phyloP scores from a whole-genome alignment of 2,329 filamentous ascomycete species.

The Raffaelea deltoideospora region DNA sequence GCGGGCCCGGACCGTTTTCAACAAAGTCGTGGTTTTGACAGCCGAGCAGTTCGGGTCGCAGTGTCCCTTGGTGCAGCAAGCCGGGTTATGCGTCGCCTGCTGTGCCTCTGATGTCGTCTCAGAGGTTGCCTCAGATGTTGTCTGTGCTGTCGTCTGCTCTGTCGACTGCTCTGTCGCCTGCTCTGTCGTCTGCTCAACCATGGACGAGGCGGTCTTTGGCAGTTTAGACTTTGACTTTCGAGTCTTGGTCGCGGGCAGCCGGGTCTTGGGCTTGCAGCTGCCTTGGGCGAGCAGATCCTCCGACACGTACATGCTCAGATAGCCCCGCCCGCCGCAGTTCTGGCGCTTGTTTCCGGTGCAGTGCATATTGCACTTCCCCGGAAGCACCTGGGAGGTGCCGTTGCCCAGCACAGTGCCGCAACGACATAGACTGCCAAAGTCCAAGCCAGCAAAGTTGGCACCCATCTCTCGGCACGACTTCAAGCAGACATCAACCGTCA shows the following conservation, averaged over 20 bases:
- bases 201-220: too few species aligned
- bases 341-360: constrained; percentile 31
- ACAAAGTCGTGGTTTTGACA: not conserved
- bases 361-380: constrained; percentile 29
- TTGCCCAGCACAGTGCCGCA: constrained; percentile 39
- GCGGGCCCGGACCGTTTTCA: constrained; percentile 6
- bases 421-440: constrained; percentile 31
- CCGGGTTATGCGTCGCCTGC: too few species aligned
- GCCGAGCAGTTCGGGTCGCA: not conserved
- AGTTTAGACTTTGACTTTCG: too few species aligned
- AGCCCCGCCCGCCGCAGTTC: constrained; percentile 27
- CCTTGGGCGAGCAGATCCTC: too few species aligned
- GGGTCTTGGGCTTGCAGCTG: too few species aligned
- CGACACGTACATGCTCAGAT: constrained; percentile 30
- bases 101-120: too few species aligned
- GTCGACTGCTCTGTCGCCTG: too few species aligned
- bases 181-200: too few species aligned
- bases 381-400: constrained; percentile 20
- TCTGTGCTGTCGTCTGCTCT: too few species aligned
- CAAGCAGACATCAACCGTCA: constrained; percentile 29
- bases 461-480: constrained; percentile 25
- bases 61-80: too few species aligned
- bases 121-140: too few species aligned
- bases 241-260: too few species aligned
- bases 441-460: constrained; percentile 32